Conservation (phyloP, 2,329 filamentous ascomycete genomes). For the Penicillium sumatraense region DNA sequence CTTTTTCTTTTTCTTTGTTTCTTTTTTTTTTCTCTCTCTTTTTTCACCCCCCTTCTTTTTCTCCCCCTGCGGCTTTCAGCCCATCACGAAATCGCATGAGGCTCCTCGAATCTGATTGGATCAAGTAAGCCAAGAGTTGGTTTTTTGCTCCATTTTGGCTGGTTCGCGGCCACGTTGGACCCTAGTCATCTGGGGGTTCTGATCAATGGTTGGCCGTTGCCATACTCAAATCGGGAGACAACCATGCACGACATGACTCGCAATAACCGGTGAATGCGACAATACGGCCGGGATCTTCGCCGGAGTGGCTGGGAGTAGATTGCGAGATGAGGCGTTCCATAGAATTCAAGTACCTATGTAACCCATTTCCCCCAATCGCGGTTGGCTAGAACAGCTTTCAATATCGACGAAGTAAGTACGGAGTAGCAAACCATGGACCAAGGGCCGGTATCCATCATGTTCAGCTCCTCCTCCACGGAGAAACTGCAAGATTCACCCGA, state of each 20-base stretch:
- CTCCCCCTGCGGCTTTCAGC: not conserved
- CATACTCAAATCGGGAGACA: not conserved
- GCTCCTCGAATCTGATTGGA: constrained; percentile 5
- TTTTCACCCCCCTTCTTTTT: too few relatives aligned
- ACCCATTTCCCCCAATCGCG: not conserved
- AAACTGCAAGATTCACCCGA: not conserved
- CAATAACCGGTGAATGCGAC: constrained; percentile 13
- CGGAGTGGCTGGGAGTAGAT: constrained; percentile 6
- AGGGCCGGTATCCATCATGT: not conserved
- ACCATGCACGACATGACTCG: constrained; percentile 27
- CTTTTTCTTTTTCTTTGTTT: too few relatives aligned
- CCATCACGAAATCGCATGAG: constrained; percentile 4
- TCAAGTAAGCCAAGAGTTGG: not conserved
- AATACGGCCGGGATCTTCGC: not conserved
- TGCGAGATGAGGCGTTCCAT: not conserved
- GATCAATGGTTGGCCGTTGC: constrained; percentile 14
- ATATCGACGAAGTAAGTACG: too few relatives aligned
- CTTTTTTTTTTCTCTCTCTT: too few relatives aligned
- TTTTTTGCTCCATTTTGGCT: not conserved
- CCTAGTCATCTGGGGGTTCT: constrained; percentile 7
- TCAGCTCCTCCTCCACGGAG: not conserved
- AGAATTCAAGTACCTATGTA: not conserved
- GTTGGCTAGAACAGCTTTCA: not conserved
- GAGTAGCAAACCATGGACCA: not conserved
- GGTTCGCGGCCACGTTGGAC: constrained; percentile 20